Percentiles rank a stretch among this genome's conserved stretches.
Conservation (phyloP, 2,329 filamentous ascomycete genomes). For the Claviceps sp. region DNA sequence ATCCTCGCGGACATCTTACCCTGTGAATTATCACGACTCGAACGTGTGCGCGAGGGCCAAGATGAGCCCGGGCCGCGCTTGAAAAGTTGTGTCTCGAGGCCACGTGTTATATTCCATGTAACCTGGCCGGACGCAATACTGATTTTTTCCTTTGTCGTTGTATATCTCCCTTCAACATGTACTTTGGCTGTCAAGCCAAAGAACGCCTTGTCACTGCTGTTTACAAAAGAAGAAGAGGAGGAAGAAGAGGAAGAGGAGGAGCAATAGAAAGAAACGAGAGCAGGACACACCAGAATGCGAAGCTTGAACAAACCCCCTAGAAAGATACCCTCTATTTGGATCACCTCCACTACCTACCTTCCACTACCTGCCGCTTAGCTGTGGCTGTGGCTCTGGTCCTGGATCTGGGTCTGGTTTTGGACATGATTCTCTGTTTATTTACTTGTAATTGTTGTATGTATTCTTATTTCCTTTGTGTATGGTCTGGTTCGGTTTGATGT, state of each 20-base stretch:
- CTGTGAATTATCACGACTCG: too few species aligned
- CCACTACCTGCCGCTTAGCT: background rate
- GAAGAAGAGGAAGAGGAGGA: background rate
- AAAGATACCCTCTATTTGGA: conserved; percentile 28
- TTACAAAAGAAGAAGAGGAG: background rate
- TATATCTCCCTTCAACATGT: conserved; percentile 1
- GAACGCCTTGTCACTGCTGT: background rate
- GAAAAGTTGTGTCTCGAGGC: too few species aligned
- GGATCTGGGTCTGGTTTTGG: too few species aligned
- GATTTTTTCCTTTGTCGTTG: conserved; percentile 3
- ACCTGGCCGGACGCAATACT: background rate
- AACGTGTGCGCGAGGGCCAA: too few species aligned
- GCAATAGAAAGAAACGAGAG: background rate
- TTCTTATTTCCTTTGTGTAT: too few species aligned
- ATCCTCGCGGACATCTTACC: too few species aligned
- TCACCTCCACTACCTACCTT: conserved; percentile 4
- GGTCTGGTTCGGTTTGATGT: too few species aligned
- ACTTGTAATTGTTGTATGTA: too few species aligned
- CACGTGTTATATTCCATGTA: background rate
- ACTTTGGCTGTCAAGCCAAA: background rate
- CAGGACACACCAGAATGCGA: conserved; percentile 17
- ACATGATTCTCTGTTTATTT: too few species aligned
- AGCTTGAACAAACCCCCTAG: conserved; percentile 12
- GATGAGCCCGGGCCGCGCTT: too few species aligned
- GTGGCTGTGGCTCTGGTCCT: too few species aligned